Evolutionary conservation across 2,329 filamentous ascomycete genomes (phyloP), one percentile per base, ranked within the genome.

Genomic region (Fusarium bulbicola): DNA sequence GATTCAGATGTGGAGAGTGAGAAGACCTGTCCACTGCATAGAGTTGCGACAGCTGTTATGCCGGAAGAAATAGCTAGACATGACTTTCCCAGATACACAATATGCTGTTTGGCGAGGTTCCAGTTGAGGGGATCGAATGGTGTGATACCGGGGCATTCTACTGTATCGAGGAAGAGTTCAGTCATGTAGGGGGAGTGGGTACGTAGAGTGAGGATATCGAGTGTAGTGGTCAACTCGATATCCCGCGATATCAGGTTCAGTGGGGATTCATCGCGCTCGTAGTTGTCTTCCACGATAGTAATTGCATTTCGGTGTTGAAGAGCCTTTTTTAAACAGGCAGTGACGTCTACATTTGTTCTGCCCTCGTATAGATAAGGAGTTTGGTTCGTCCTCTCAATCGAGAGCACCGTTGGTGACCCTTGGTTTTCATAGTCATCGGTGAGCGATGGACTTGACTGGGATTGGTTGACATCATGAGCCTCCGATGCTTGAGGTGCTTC

Each of bases 281-380:
- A 36, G 36, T 8, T 21, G 0, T 53, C 16, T 11, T 52, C 5
- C 20, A 16, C n/a, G 12, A 30, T 11, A 34, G 45, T 14, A 21
- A 2, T 14, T 39, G 11, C 5, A 21, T 10, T 53, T 21, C 34
- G 26, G 7, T 26, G 15, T 16, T 39, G 45, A 11, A 59, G 57
- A 7, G 57, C 57, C 15, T 59, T 59, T 3, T 50, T 24, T 3
- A 59, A 26, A 2, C 57, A 59, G 3, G 57, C 57, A 4, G 45
- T 59, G 5, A 59, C 45, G 9, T 59, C 45, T 3, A 59, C n/a
- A 32, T 59, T 59, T 2, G 57, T 53, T 14, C 45, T 53, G 13
- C 57, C 57, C 4, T 59, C 45, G 26, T 53, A 53, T 0, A 59
- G 2, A 4, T 53, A 59, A 1, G 45, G 45, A 5, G 57, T 59